Conservation (phyloP, 805 yeast species). For the Candida argentea region DNA sequence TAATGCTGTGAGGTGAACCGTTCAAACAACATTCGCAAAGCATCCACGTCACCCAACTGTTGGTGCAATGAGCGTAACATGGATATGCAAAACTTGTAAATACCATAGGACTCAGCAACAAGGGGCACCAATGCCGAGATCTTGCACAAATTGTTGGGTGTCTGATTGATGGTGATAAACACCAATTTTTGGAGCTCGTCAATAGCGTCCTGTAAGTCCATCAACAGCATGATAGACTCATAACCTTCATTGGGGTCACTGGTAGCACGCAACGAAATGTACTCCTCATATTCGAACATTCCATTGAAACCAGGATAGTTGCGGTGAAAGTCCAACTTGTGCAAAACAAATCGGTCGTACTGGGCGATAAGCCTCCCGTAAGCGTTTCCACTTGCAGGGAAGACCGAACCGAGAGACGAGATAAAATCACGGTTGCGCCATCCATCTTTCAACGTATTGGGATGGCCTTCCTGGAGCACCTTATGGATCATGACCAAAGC, state of each 20-base stretch:
- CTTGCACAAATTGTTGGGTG: slow-evolving; percentile 60
- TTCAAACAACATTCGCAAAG: slow-evolving; percentile 61
- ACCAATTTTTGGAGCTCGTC: slow-evolving; percentile 70
- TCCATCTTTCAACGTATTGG: slow-evolving; percentile 70
- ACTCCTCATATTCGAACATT: slow-evolving; percentile 92
- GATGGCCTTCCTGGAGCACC: slow-evolving; percentile 97
- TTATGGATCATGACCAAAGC: slow-evolving; percentile 80
- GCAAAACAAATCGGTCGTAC: slow-evolving; percentile 58
- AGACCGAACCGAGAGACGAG: slow-evolving; percentile 54
- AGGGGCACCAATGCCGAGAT: slow-evolving; percentile 83
- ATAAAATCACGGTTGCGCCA: slow-evolving; percentile 71
- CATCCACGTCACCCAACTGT: slow-evolving; percentile 64
- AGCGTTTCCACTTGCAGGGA: slow-evolving; percentile 32
- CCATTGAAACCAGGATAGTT: slow-evolving; percentile 88
- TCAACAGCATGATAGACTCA: slow-evolving; percentile 76
- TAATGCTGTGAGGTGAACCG: slow-evolving; percentile 67
- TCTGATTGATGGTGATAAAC: slow-evolving; percentile 58
- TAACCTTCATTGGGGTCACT: slow-evolving; percentile 95
- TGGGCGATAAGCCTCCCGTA: slow-evolving; percentile 70
- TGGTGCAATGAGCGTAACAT: slow-evolving; percentile 85
- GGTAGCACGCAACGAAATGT: slow-evolving; percentile 75
- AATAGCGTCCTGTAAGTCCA: slow-evolving; percentile 76
- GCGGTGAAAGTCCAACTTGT: slow-evolving; percentile 74
- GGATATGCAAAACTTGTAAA: slow-evolving; percentile 77
- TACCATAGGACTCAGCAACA: slow-evolving; percentile 87